A percentile compares a stretch with the other conserved stretches of the same genome.
phyloP scores from a whole-genome alignment of 2,329 filamentous ascomycete species.

The Setomelanomma holmii region DNA sequence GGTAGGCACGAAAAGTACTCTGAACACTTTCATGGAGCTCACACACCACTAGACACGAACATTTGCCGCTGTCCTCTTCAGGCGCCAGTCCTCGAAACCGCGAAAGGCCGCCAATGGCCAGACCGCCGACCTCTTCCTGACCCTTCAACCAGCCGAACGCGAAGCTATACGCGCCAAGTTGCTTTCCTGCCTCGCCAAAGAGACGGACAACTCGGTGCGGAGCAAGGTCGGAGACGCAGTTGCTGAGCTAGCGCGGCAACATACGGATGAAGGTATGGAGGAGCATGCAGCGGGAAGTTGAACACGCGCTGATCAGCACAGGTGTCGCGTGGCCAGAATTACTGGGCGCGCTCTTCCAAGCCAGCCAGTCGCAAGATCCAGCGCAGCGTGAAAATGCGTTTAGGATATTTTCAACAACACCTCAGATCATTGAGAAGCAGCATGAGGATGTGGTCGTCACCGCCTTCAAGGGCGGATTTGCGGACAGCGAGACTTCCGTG shows the following conservation, averaged over 20 bases:
- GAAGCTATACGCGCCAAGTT: constrained; percentile 83
- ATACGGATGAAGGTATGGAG: constrained; percentile 85
- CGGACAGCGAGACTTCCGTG: constrained; percentile 83
- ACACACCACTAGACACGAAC: constrained; percentile 72
- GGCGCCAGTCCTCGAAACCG: constrained; percentile 88
- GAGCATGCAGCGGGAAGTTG: background rate
- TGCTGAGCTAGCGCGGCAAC: constrained; percentile 92
- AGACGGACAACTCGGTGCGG: constrained; percentile 76
- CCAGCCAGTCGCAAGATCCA: constrained; percentile 84
- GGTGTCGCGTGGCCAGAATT: constrained; percentile 90
- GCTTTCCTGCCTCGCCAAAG: constrained; percentile 75
- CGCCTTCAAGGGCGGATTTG: constrained; percentile 91
- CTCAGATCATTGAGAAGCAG: constrained; percentile 93
- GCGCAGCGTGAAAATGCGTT: constrained; percentile 91
- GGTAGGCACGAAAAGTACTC: constrained; percentile 58
- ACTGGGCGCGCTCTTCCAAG: constrained; percentile 82
- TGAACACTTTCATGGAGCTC: background rate
- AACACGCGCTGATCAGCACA: constrained; percentile 47
- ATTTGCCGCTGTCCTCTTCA: constrained; percentile 92
- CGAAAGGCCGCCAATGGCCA: constrained; percentile 74
- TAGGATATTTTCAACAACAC: constrained; percentile 93
- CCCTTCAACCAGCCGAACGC: constrained; percentile 75
- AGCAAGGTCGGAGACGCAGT: constrained; percentile 99
- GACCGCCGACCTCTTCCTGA: constrained; percentile 84
- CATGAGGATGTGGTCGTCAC: constrained; percentile 89